Percentiles rank a stretch among this genome's conserved stretches.
phyloP scores from a whole-genome alignment of 2,329 filamentous ascomycete species.

The Nemania sp. region DNA sequence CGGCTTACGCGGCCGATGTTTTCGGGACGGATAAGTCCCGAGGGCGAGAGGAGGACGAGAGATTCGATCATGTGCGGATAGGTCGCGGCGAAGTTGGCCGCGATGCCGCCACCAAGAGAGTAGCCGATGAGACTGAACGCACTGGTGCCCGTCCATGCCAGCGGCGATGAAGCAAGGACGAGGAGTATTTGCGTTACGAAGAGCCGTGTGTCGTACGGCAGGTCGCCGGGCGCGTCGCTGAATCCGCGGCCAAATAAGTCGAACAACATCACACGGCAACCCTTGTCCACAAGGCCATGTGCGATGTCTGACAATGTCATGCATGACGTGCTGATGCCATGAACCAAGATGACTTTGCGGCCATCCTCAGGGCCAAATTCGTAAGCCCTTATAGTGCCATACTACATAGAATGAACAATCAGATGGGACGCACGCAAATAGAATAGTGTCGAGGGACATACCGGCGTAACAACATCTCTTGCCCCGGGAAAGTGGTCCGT shows the following conservation, averaged over 20 bases:
- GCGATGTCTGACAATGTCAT: conserved; percentile 72
- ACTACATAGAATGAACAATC: conserved; percentile 45
- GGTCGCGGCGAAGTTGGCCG: conserved; percentile 71
- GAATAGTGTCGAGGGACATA: conserved; percentile 41
- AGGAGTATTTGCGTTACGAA: conserved; percentile 75
- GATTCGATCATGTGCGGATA: conserved; percentile 72
- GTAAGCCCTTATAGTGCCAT: conserved; percentile 77
- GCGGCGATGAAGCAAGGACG: conserved; percentile 69
- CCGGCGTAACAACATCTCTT: conserved; percentile 72
- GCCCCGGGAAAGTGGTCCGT: conserved; percentile 72
- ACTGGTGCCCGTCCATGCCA: conserved; percentile 65
- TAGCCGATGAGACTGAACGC: conserved; percentile 76
- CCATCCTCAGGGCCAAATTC: conserved; percentile 80
- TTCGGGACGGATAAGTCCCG: conserved; percentile 68
- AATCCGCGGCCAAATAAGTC: conserved; percentile 73
- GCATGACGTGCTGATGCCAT: conserved; percentile 84
- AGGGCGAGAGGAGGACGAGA: conserved; percentile 77
- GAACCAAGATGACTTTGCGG: conserved; percentile 75
- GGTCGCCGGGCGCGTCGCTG: conserved; percentile 65
- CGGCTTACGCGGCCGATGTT: conserved; percentile 56
- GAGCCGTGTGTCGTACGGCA: conserved; percentile 74
- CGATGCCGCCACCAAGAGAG: conserved; percentile 80
- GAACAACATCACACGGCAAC: conserved; percentile 82
- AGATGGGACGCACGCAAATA: neutral
- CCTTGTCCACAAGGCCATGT: conserved; percentile 65